These are phyloP conservation scores for Annulohypoxylon stygium DNA, from an alignment of 495 filamentous ascomycete genomes.

Conservation along the genomic window DNA sequence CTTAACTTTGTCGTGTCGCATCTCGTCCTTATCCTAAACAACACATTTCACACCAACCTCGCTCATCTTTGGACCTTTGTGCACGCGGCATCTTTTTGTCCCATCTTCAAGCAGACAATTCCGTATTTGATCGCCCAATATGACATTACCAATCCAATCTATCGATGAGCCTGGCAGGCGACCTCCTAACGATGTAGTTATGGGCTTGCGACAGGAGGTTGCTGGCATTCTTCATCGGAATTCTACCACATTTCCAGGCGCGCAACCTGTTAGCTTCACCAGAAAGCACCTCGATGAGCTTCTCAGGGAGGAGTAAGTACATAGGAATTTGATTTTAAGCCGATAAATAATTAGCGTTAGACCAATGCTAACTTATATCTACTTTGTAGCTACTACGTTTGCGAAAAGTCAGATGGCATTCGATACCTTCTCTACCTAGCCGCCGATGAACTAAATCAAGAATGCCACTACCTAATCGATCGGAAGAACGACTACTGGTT, in stretches of 20 bases:
- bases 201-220: conserved; percentile 77
- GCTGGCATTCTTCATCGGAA: conserved; percentile 78
- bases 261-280: conserved; percentile 93
- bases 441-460: conserved; percentile 67
- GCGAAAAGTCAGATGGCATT: conserved; percentile 98
- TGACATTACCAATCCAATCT: conserved; percentile 51
- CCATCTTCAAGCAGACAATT: neutral
- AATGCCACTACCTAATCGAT: conserved; percentile 84
- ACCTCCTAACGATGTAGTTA: conserved; percentile 67
- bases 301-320: conserved; percentile 74
- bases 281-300: conserved; percentile 82
- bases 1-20: conserved; percentile 22
- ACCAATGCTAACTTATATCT: conserved; percentile 15
- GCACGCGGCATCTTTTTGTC: conserved; percentile 6
- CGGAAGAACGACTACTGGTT: conserved; percentile 97
- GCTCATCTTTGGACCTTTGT: neutral
- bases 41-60: conserved; percentile 1
- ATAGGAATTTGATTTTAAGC: neutral
- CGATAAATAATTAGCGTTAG: neutral
- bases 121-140: conserved; percentile 3
- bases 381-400: conserved; percentile 82
- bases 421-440: conserved; percentile 93
- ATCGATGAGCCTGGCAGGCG: conserved; percentile 75
- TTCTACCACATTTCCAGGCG: conserved; percentile 82
- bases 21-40: conserved; percentile 20